Evolutionary conservation across 345 rosid genomes (phyloP).

Genomic region (Lagerstroemia speciosa): DNA sequence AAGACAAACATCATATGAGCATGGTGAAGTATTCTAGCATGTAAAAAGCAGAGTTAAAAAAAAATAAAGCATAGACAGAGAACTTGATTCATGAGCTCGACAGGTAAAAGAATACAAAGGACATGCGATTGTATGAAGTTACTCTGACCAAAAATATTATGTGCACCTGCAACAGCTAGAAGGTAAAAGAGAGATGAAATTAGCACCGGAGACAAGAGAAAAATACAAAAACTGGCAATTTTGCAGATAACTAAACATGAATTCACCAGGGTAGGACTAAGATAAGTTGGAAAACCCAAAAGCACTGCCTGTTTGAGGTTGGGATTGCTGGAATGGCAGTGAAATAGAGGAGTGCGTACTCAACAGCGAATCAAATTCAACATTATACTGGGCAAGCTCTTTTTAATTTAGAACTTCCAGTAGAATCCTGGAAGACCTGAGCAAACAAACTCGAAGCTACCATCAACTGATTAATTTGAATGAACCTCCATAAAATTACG

Average conservation of each 20-base stretch:
- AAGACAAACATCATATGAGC: background rate
- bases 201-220: slow-evolving; percentile 4
- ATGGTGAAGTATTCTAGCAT: background rate
- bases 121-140: slow-evolving; percentile 48
- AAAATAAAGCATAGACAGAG: slow-evolving; percentile 26
- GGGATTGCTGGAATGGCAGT: slow-evolving; percentile 38
- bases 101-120: slow-evolving; percentile 3
- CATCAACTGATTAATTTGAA: background rate
- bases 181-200: slow-evolving; percentile 11
- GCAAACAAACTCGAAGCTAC: background rate
- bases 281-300: slow-evolving; percentile 45
- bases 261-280: slow-evolving; percentile 49
- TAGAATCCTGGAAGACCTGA: background rate
- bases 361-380: background rate
- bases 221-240: background rate
- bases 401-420: background rate
- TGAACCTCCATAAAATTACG: background rate
- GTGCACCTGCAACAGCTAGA: slow-evolving; percentile 37
- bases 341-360: slow-evolving; percentile 34
- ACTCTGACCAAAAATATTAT: slow-evolving; percentile 44
- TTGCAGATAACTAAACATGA: background rate
- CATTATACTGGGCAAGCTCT: background rate
- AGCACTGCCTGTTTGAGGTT: slow-evolving; percentile 40
- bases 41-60: slow-evolving; percentile 20
- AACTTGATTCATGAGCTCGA: slow-evolving; percentile 11